Evolutionary conservation across 495 filamentous ascomycete species (phyloP).

Genomic region (Hypoxylon lenormandii): DNA sequence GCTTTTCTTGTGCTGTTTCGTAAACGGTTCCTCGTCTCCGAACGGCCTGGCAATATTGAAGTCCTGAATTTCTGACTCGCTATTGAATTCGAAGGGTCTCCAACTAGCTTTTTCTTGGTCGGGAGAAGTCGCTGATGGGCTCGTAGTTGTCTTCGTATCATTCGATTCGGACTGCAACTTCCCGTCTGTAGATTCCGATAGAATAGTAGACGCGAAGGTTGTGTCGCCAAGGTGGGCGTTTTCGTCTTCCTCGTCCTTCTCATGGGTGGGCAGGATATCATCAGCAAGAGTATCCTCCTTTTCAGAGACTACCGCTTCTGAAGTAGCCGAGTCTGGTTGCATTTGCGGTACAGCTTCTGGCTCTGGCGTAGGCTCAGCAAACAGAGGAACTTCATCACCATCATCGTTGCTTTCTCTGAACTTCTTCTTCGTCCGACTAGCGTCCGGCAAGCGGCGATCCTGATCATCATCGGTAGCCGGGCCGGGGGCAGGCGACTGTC

Average conservation of each 20-base stretch:
- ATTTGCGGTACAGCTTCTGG: constrained; percentile 60
- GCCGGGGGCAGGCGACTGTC: constrained; percentile 38
- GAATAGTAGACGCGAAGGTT: constrained; percentile 59
- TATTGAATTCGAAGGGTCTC: constrained; percentile 61
- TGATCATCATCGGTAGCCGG: constrained; percentile 59
- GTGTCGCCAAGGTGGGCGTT: constrained; percentile 54
- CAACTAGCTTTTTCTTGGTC: constrained; percentile 55
- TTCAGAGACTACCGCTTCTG: constrained; percentile 49
- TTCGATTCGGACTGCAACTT: constrained; percentile 60
- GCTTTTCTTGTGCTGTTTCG: constrained; percentile 65
- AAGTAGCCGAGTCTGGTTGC: constrained; percentile 44
- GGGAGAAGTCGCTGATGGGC: constrained; percentile 59
- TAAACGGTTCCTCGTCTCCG: constrained; percentile 52
- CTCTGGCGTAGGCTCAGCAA: constrained; percentile 69
- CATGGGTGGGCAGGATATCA: constrained; percentile 42
- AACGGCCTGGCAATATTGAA: constrained; percentile 59
- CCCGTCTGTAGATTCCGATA: constrained; percentile 62
- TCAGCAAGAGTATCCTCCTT: constrained; percentile 41
- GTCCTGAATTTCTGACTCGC: constrained; percentile 51
- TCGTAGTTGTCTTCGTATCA: constrained; percentile 62
- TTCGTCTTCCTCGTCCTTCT: constrained; percentile 62
- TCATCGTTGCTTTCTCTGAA: constrained; percentile 69
- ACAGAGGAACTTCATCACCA: constrained; percentile 75
- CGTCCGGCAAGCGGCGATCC: constrained; percentile 66
- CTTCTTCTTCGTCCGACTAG: constrained; percentile 75